Base-by-base conservation (phyloP, 768 basidiomycete genomes). In the Kwoniella shandongensis region DNA sequence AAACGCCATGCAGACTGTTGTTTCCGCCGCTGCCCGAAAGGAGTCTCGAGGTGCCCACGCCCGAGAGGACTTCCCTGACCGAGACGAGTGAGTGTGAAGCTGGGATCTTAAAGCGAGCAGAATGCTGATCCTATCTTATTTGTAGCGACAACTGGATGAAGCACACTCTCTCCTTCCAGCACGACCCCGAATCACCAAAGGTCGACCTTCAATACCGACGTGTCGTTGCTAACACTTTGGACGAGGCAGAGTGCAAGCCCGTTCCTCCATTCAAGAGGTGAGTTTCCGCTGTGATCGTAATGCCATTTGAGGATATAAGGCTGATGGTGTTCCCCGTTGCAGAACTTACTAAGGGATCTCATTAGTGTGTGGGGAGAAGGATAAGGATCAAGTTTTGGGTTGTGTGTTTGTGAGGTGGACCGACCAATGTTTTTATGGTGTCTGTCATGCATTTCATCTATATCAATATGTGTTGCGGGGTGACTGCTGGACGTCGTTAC, bases 31-130 rank as follows among this genome's bases (percentile, higher is more conserved):
- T 53, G 91, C 91, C 51, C 88, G 94, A 69, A 90, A 92, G 80
- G 96, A 98, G 76, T 94, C 91, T 44, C 90, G 96, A 76, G 96
- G 96, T 76, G 96, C 96, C 36, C 96, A 99, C 74, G 96, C 96
- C 46, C 91, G 96, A 68, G 96, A 98, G 79, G 96, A 99, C 77
- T 97, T 79, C 82, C 86, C 91, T n/a, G 93, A 99, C 85, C 91
- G 96, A 78, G 92, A 98, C 73, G 94, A 99, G 73, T 71, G 52
- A 63, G 72, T 69, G 15, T 22, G 12, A 3, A n/a, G 32, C 20
- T 38, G 5, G 10, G 20, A 25, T n/a, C n/a, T n/a, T n/a, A 17
- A 46, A 46, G 35, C 30, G 17, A 17, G 18, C 5, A 4, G 10
- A 44, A 51, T 65, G 51, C 63, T 22, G 11, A 40, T 23, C n/a